phyloP scores from a whole-genome alignment of 345 rosid species.

The Nasturtium officinale region DNA sequence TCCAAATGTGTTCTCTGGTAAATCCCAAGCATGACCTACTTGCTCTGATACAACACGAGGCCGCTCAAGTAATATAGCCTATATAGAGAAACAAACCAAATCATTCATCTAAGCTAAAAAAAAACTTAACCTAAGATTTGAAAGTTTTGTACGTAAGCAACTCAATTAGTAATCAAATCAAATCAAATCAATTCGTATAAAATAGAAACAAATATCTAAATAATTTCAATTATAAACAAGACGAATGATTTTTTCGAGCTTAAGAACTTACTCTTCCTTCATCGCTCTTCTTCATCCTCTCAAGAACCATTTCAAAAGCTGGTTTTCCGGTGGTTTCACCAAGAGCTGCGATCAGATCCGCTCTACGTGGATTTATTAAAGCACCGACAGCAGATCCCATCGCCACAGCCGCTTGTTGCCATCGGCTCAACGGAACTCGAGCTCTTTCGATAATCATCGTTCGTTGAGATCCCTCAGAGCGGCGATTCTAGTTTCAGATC shows the following conservation, averaged over 20 bases:
- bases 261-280: constrained; percentile 62
- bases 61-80: constrained; percentile 66
- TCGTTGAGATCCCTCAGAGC: not conserved
- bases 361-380: constrained; percentile 67
- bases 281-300: constrained; percentile 64
- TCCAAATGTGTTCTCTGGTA: constrained; percentile 72
- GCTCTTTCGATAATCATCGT: constrained; percentile 47
- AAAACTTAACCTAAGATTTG: not conserved
- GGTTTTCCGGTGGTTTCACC: constrained; percentile 80
- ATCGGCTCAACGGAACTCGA: constrained; percentile 51
- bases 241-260: not conserved
- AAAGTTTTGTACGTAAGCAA: not conserved
- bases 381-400: constrained; percentile 74
- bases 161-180: not conserved
- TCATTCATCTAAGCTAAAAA: not conserved
- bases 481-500: not conserved
- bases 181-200: too few relatives aligned
- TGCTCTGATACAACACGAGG: constrained; percentile 68
- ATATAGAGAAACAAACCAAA: not conserved
- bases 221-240: not conserved
- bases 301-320: constrained; percentile 68
- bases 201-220: not conserved
- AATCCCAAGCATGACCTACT: constrained; percentile 75
- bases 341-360: constrained; percentile 73
- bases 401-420: constrained; percentile 80